Evolutionary conservation across 2,329 filamentous ascomycete species (phyloP).

Genomic region (Shiraia bambusicola): DNA sequence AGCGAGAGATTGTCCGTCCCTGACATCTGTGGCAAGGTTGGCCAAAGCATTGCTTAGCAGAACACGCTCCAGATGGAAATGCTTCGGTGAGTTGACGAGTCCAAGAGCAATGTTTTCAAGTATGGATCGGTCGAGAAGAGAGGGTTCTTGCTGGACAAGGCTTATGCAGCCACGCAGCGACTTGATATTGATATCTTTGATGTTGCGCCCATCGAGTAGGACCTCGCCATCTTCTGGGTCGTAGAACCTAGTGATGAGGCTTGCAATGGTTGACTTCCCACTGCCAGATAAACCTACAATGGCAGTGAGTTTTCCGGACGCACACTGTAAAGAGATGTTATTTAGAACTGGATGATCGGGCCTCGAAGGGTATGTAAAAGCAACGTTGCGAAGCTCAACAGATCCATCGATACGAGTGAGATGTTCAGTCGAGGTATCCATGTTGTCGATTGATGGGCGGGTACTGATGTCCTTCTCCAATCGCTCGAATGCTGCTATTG

Average conservation of each 20-base stretch:
- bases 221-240: constrained; percentile 54
- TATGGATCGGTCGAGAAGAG: constrained; percentile 54
- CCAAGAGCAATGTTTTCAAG: constrained; percentile 58
- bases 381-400: constrained; percentile 44
- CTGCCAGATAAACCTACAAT: constrained; percentile 48
- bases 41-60: constrained; percentile 55
- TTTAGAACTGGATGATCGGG: constrained; percentile 44
- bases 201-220: constrained; percentile 57
- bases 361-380: constrained; percentile 47
- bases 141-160: constrained; percentile 55
- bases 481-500: constrained; percentile 58
- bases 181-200: constrained; percentile 43
- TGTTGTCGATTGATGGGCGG: constrained; percentile 43
- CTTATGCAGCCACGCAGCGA: constrained; percentile 42
- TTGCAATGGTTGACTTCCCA: constrained; percentile 47
- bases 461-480: constrained; percentile 61
- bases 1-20: constrained; percentile 50
- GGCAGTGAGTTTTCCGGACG: constrained; percentile 45
- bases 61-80: constrained; percentile 45
- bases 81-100: constrained; percentile 46
- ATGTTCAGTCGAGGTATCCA: constrained; percentile 29
- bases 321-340: constrained; percentile 40
- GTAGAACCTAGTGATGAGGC: constrained; percentile 43
- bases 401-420: constrained; percentile 49
- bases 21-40: constrained; percentile 55